Evolutionary conservation across 306 rosid species (phyloP), one percentile per base, ranked within the genome.

Genomic region (Prunus armeniaca): DNA sequence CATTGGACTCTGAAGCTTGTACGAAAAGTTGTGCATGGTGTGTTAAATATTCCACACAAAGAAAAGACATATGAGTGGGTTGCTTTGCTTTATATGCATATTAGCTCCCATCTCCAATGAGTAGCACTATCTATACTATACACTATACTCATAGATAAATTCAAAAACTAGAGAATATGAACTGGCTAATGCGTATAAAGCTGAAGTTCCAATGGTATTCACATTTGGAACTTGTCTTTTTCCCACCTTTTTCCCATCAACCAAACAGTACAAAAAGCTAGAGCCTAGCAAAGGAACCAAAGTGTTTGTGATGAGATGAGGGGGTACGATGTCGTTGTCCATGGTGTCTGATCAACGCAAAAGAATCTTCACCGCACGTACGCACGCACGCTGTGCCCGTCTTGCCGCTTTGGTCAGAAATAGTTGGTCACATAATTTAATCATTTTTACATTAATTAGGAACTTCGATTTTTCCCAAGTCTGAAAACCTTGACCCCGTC

Each of bases 401-500:
- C 67, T 84, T 71, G 78, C 84, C 80, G 86, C 43, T 78, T 76
- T 79, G 79, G 70, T 55, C 51, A 30, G 46, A 14, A 52, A 17
- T 5, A 52, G 57, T 52, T 52, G 20, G 57, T 30, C 67, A 8
- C 6, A 30, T 63, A 63, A 28, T 65, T 34, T 3, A 52, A 52
- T 34, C 19, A 24, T 27, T 61, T 30, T 12, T 25, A 61, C 32
- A 25, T 28, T 2, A 61, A 61, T 25, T 2, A 46, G 49, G 56
- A 73, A 24, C 58, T 77, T 73, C 76, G 73, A 45, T 77, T 79
- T 67, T 84, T 68, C 84, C 79, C 6, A 73, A 83, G 88, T 82
- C 81, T 63, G 10, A 76, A 82, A 88, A 81, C 82, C 83, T 88
- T 87, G 90, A 86, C 86, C 76, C 85, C 85, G 90, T 87, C 88